Evolutionary conservation across 1,139 yeast genomes (phyloP).

Genomic region (Saccharomyces hybrid): DNA sequence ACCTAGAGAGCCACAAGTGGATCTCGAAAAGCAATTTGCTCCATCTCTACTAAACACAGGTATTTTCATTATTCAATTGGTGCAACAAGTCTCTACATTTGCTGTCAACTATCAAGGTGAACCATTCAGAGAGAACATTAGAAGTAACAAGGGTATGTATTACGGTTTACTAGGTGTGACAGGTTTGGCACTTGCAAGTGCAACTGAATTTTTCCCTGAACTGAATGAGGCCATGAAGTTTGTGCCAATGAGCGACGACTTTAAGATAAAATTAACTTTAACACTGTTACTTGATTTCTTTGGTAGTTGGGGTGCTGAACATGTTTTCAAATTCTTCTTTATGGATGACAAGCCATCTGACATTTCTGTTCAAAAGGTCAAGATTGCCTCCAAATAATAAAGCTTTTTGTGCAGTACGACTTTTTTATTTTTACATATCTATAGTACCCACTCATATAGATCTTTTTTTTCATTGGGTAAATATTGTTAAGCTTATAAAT

Average conservation of each 20-base stretch:
- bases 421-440: constrained; percentile 2
- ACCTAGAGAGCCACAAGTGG: constrained; percentile 84
- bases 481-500: constrained; percentile 1
- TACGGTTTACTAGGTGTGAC: constrained; percentile 91
- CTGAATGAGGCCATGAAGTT: constrained; percentile 84
- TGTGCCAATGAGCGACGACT: constrained; percentile 72
- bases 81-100: constrained; percentile 95
- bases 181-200: constrained; percentile 78
- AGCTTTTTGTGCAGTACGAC: background rate
- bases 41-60: constrained; percentile 95
- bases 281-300: constrained; percentile 70
- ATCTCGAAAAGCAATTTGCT: constrained; percentile 76
- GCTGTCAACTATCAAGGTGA: constrained; percentile 97
- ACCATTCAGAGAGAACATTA: constrained; percentile 89
- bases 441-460: constrained; percentile 1
- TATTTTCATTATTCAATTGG: constrained; percentile 85
- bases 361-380: constrained; percentile 46
- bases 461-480: background rate
- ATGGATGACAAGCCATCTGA: constrained; percentile 91
- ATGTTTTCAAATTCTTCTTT: constrained; percentile 69
- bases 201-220: constrained; percentile 94
- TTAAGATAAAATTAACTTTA: constrained; percentile 69
- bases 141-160: constrained; percentile 93
- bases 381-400: constrained; percentile 8
- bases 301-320: constrained; percentile 73